Evolutionary conservation across 495 filamentous ascomycete genomes (phyloP), one percentile per base, ranked within the genome.

Genomic region (Tetracladium marchalianum): DNA sequence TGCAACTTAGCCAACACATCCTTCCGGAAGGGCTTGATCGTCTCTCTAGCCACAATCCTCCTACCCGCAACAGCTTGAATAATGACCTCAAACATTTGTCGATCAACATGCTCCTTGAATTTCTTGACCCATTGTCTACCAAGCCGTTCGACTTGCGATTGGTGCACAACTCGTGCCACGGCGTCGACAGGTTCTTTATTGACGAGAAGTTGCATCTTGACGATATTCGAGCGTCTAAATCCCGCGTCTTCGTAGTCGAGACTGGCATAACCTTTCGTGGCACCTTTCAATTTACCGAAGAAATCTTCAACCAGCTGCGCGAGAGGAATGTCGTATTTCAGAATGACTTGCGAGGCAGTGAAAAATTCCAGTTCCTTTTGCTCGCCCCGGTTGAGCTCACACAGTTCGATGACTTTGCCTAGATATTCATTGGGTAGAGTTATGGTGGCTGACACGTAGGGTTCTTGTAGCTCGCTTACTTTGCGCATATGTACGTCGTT

Each of bases 211-310:
- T 96, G 90, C 39, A 98, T 73, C 68, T 94, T 96, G 49, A 87
- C 79, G 41, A 98, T 79, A 41, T 80, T 79, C 57, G 83, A 84
- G 46, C 75, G 68, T 11, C 82, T 78, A 76, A 85, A 98, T 0
- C 80, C 92, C 0, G 90, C 85, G 53, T 98, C 92, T 63, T 98
- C 92, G 63, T 96, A 96, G 62, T 96, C 89, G 11, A 96, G 74
- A 46, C 81, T 87, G 5, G 89, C 89, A 37, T 78, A 78, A 3
- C 74, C 74, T 52, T 74, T 76, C 12, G 89, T 95, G 2, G 81
- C 76, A 18, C 88, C 85, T 63, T 98, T 98, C 43, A 98, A 69
- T 64, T 93, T 95, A 18, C 93, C 93, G 61, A 98, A 98, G 67
- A 98, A 86, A 63, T 98, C 90, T 54, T 96, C 90, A 1, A 97